Conservation (phyloP, 805 yeast genomes). For the Suhomyces tanzawaensis region DNA sequence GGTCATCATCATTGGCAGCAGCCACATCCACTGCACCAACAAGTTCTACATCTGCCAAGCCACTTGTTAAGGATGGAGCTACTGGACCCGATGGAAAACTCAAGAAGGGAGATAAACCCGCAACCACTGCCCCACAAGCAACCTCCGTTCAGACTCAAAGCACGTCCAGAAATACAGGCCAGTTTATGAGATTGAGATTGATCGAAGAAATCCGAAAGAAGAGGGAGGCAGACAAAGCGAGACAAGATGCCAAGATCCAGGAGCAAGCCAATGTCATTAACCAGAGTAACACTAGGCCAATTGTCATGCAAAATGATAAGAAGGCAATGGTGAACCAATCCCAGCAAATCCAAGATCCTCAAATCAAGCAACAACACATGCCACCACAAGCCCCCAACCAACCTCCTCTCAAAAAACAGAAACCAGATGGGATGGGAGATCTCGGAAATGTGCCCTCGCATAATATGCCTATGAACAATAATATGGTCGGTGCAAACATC, state of each 20-base stretch:
- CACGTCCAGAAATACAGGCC: slow-evolving; percentile 43
- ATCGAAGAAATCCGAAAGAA: slow-evolving; percentile 82
- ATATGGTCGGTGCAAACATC: not conserved
- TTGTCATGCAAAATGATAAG: slow-evolving; percentile 17
- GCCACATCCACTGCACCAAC: slow-evolving; percentile 17
- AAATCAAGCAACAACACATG: slow-evolving; percentile 18
- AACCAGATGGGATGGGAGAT: not conserved
- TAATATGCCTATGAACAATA: slow-evolving; percentile 8
- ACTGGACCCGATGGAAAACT: slow-evolving; percentile 31
- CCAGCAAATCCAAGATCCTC: slow-evolving; percentile 13
- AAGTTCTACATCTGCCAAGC: slow-evolving; percentile 15
- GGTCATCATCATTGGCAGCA: slow-evolving; percentile 23
- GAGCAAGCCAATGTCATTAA: slow-evolving; percentile 29
- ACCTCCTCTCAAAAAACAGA: slow-evolving; percentile 1
- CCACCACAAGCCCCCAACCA: slow-evolving; percentile 20
- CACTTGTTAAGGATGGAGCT: slow-evolving; percentile 21
- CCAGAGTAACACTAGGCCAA: slow-evolving; percentile 37
- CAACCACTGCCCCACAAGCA: slow-evolving; percentile 8
- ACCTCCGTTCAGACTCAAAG: slow-evolving; percentile 17
- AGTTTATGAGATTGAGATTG: slow-evolving; percentile 82
- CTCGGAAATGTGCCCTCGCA: not conserved
- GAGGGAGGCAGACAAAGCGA: slow-evolving; percentile 45
- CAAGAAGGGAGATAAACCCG: slow-evolving; percentile 18
- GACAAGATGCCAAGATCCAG: slow-evolving; percentile 41
- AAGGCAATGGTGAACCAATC: slow-evolving; percentile 19